Evolutionary conservation across 225 moss, liverwort and hornwort species (phyloP).

Genomic region (Rhytidiadelphus loreus): DNA sequence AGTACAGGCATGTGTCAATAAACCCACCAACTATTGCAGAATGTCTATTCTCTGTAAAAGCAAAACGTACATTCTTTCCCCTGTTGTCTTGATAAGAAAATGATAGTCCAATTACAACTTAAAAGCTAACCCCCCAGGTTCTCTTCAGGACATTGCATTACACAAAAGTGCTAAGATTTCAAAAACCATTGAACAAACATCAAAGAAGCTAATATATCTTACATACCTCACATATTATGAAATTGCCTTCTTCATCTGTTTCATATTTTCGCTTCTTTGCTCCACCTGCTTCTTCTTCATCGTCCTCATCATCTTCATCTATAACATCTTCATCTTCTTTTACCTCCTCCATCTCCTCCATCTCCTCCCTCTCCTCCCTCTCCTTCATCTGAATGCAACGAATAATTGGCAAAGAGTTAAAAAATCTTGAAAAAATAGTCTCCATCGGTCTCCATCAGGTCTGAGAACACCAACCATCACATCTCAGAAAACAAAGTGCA

Average conservation of each 20-base stretch:
- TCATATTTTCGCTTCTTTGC: conserved; percentile 15
- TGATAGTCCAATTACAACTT: neutral
- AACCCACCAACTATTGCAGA: neutral
- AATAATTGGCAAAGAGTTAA: neutral
- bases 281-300: conserved; percentile 13
- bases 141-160: neutral
- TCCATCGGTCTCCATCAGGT: neutral
- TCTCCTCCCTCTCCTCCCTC: neutral
- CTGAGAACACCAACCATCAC: neutral
- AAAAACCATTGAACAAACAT: neutral
- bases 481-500: neutral
- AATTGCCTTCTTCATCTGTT: conserved; percentile 34
- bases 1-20: neutral
- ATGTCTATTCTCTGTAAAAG: neutral
- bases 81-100: neutral
- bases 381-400: conserved; percentile 5
- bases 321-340: neutral
- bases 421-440: neutral
- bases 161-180: neutral
- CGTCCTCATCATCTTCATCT: conserved; percentile 25
- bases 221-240: conserved; percentile 46
- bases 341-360: conserved; percentile 10
- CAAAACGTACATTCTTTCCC: neutral
- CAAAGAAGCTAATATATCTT: neutral
- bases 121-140: neutral